phyloP scores from a whole-genome alignment of 1,139 yeast genomes.

The Nakaseomyces bracarensis region DNA sequence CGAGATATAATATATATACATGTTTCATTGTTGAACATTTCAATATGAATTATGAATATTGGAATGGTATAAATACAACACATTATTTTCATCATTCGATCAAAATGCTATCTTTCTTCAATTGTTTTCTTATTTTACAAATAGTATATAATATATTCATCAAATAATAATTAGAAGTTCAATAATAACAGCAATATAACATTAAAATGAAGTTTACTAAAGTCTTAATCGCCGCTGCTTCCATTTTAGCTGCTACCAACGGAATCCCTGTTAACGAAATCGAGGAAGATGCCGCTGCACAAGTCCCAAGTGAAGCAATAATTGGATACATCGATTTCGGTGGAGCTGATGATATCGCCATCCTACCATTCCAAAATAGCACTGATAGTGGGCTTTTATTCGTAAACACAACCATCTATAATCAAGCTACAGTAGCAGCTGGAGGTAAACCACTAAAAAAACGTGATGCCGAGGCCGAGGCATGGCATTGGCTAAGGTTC shows the following conservation, averaged over 20 bases:
- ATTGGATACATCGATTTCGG: constrained; percentile 16
- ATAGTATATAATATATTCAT: neutral
- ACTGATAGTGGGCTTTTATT: constrained; percentile 14
- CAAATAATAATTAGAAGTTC: neutral
- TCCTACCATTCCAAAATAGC: constrained; percentile 14
- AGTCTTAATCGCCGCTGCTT: neutral
- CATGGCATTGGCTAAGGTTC: constrained; percentile 15
- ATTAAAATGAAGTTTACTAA: neutral
- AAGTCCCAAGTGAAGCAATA: constrained; percentile 16
- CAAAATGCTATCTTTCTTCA: neutral
- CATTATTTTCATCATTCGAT: no score
- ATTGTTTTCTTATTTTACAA: no score
- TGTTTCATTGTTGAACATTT: no score
- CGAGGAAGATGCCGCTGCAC: constrained; percentile 9
- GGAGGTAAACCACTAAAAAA: constrained; percentile 6
- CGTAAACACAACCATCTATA: constrained; percentile 16
- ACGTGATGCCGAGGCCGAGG: constrained; percentile 16
- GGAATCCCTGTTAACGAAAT: neutral
- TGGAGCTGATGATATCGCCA: constrained; percentile 13
- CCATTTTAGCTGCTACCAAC: neutral
- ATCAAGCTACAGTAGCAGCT: constrained; percentile 11
- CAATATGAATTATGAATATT: no score
- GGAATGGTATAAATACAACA: no score
- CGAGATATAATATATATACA: no score
- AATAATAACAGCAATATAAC: neutral